phyloP scores from a whole-genome alignment of 202 grass and related monocot genomes.

The Zoysia matrella region DNA sequence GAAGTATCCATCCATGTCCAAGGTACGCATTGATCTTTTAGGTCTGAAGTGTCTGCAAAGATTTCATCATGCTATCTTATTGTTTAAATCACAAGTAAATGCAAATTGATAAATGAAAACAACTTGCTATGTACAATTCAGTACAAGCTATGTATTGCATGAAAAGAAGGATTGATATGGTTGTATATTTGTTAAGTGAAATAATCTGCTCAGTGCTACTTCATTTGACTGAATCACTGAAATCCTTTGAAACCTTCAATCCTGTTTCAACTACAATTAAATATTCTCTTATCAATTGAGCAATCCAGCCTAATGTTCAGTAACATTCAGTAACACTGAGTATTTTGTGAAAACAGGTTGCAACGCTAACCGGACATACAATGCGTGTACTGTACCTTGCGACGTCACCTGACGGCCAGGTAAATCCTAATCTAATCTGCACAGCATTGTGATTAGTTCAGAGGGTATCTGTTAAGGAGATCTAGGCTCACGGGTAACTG shows the following conservation, averaged over 20 bases:
- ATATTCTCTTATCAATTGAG: not conserved
- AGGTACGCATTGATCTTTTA: constrained; percentile 45
- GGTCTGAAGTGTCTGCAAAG: no score
- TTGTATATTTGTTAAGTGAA: not conserved
- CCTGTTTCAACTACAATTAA: not conserved
- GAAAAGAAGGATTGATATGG: not conserved
- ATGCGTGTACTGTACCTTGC: constrained; percentile 94
- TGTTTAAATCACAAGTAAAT: constrained; percentile 28
- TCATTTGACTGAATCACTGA: not conserved
- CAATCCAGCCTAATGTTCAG: not conserved
- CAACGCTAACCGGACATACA: constrained; percentile 84
- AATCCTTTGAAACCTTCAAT: not conserved
- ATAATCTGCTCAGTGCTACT: not conserved
- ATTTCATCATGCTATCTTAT: not conserved
- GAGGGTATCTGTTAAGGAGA: not conserved
- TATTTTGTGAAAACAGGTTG: constrained; percentile 63
- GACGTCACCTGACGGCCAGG: constrained; percentile 92
- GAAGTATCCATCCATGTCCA: constrained; percentile 95
- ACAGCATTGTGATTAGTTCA: not conserved
- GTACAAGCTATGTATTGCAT: not conserved
- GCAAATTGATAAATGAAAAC: constrained; percentile 22
- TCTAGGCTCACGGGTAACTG: not conserved
- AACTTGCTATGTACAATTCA: not conserved
- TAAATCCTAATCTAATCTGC: constrained; percentile 29
- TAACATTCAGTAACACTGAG: not conserved